Evolutionary conservation across 768 basidiomycete species (phyloP).

Genomic region (Pleurotus ostreatus): DNA sequence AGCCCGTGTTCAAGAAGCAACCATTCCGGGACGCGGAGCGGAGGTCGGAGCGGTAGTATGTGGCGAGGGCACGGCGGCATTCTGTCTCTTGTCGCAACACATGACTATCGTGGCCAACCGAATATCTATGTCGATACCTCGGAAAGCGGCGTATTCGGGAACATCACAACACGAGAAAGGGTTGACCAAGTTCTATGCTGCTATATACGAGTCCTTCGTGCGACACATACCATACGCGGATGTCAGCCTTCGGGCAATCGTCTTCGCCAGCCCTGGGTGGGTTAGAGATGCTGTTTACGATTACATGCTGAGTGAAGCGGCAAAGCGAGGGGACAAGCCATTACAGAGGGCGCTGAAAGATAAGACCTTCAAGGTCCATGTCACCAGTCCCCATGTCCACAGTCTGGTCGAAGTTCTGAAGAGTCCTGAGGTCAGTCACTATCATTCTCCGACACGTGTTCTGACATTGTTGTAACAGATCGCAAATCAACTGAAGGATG

Average conservation of each 20-base stretch:
- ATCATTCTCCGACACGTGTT: neutral
- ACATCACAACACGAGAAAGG: conserved; percentile 92
- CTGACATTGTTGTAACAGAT: conserved; percentile 40
- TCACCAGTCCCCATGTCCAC: conserved; percentile 93
- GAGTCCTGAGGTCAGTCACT: conserved; percentile 76
- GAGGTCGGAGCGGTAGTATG: conserved; percentile 96
- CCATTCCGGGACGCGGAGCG: conserved; percentile 90
- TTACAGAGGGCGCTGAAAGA: conserved; percentile 72
- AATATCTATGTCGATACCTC: conserved; percentile 83
- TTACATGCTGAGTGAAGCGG: conserved; percentile 79
- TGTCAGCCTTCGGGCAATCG: conserved; percentile 76
- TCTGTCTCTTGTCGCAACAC: conserved; percentile 94
- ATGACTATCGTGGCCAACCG: conserved; percentile 94
- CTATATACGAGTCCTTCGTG: conserved; percentile 80
- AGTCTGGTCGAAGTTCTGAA: conserved; percentile 91
- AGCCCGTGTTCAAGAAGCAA: conserved; percentile 80
- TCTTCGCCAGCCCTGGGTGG: conserved; percentile 97
- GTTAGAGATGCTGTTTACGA: conserved; percentile 85
- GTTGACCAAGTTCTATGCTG: conserved; percentile 75
- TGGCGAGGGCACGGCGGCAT: conserved; percentile 92
- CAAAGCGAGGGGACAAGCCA: conserved; percentile 74
- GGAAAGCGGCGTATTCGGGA: conserved; percentile 82
- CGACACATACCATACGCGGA: conserved; percentile 86
- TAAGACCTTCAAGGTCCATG: conserved; percentile 88
- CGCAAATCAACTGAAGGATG: conserved; percentile 76